Conservation (phyloP, 2,329 filamentous ascomycete species). For the Aspergillus fijiensis region DNA sequence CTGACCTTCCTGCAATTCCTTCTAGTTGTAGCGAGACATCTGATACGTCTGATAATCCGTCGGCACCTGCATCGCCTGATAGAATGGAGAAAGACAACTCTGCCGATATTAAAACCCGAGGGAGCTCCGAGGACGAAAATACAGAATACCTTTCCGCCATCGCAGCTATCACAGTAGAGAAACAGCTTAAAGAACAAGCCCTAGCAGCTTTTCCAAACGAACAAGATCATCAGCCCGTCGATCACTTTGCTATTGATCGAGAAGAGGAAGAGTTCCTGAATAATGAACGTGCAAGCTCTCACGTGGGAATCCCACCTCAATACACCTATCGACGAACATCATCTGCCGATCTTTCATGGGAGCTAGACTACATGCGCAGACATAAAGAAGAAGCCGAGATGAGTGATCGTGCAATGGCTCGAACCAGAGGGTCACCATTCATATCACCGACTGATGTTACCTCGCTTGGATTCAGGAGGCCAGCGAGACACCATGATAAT, state of each 20-base stretch:
- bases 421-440: conserved; percentile 31
- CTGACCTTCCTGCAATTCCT: not conserved
- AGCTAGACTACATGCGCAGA: conserved; percentile 76
- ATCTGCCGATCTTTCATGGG: conserved; percentile 60
- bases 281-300: conserved; percentile 24
- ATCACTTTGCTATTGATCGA: conserved; percentile 48
- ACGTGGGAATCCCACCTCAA: not conserved
- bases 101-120: conserved; percentile 55
- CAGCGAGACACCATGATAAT: conserved; percentile 13
- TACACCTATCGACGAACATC: conserved; percentile 42
- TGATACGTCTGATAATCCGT: not conserved
- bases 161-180: conserved; percentile 75
- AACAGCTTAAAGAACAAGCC: conserved; percentile 69
- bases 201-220: conserved; percentile 52
- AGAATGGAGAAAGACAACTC: conserved; percentile 33
- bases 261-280: conserved; percentile 39
- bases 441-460: conserved; percentile 27
- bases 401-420: conserved; percentile 36
- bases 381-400: conserved; percentile 66
- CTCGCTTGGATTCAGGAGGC: conserved; percentile 7
- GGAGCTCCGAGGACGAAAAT: conserved; percentile 62
- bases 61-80: conserved; percentile 16
- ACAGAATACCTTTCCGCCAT: conserved; percentile 75
- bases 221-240: conserved; percentile 46
- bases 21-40: not conserved